Evolutionary conservation across 306 rosid genomes (phyloP).

Genomic region (Alnus rubra): DNA sequence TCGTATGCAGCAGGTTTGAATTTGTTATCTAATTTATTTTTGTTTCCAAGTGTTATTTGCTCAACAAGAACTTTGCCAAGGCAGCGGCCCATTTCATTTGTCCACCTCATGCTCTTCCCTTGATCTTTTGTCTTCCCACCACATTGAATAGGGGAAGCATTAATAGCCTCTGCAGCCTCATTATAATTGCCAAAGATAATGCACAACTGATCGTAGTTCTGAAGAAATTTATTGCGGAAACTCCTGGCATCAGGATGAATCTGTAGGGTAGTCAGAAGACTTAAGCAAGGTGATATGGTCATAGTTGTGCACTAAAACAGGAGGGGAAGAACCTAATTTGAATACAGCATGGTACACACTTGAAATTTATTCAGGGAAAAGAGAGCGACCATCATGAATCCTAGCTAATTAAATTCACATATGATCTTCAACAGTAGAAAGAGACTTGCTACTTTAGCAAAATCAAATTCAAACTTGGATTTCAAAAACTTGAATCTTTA

Average conservation of each 20-base stretch:
- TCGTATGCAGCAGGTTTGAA: constrained; percentile 46
- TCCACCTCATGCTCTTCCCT: constrained; percentile 49
- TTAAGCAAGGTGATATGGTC: constrained; percentile 15
- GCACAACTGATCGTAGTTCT: constrained; percentile 51
- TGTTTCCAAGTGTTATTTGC: constrained; percentile 49
- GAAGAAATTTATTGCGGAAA: constrained; percentile 42
- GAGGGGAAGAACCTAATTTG: background rate
- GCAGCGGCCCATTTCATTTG: constrained; percentile 56
- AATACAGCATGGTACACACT: background rate
- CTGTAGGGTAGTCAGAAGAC: constrained; percentile 33
- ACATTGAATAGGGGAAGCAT: constrained; percentile 33
- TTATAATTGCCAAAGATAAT: constrained; percentile 43
- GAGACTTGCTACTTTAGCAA: background rate
- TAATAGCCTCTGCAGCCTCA: constrained; percentile 36
- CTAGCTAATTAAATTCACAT: background rate
- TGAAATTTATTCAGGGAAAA: background rate
- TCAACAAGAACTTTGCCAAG: constrained; percentile 44
- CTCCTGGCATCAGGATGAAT: constrained; percentile 50
- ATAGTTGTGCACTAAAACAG: background rate
- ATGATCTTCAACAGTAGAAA: background rate
- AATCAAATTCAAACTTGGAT: background rate
- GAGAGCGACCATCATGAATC: background rate
- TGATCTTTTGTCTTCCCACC: constrained; percentile 37
- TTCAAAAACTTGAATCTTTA: background rate
- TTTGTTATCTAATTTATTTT: constrained; percentile 41